Evolutionary conservation across 257 asterid genomes (phyloP), one percentile per base, ranked within the genome.

Genomic region (Linaria vulgaris): DNA sequence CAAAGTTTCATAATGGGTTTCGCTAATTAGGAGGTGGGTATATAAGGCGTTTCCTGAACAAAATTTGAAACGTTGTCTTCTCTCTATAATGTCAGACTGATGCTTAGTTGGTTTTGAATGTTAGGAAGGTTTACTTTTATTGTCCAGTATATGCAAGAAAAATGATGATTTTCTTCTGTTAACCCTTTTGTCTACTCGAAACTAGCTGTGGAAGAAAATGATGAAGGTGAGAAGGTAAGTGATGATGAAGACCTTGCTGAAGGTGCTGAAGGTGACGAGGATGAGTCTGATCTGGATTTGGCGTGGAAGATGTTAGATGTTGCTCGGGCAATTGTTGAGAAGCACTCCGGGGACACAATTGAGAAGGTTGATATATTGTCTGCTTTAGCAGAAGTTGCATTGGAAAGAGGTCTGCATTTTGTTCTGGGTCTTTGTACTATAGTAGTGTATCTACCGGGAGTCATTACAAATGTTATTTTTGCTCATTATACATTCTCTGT

Each of bases 291-390:
- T 79, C 85, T 94, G 75, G 97, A 94, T 77, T 79, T 94, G 80
- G 95, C 99, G 24, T 94, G 96, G 99, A 94, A 94, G 77, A 86
- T 94, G 97, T 83, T 94, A 1, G 97, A 94, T 84, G 79, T 90
- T 82, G 96, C 99, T 49, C 73, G 99, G 76, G 96, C 92, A 25
- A 94, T 94, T 47, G 92, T 73, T 70, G 99, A 94, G 83, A 90
- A 84, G 78, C 75, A 72, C 61, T 73, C 89, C 3, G 90, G 64
- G 14, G 92, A 90, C 61, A 81, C 95, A 23, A 79, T 87, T 86
- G 96, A 90, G 66, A 94, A 87, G 78, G 95, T 94, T 71, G 99
- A 94, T 68, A 85, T 94, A 69, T 69, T 94, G 77, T 87, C 97
- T 63, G 88, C 96, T 61, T 80, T 94, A 75, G 99, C 96, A 11